Conservation (phyloP, 2,329 filamentous ascomycete genomes). For the Bipolaris victoriae region DNA sequence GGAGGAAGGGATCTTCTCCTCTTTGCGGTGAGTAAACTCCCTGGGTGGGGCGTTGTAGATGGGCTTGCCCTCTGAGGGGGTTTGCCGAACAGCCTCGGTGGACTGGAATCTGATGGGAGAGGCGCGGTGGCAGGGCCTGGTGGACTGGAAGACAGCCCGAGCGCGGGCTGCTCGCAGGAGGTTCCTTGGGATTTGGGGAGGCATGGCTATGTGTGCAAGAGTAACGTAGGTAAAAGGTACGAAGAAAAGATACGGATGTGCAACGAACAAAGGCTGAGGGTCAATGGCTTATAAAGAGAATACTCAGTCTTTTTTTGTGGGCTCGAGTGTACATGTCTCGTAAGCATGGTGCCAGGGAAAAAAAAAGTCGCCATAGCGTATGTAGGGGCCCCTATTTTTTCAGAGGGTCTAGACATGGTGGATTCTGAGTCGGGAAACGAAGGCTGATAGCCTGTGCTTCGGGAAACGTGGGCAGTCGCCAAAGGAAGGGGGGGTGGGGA, state of each 20-base stretch:
- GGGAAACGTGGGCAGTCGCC: slow-evolving; percentile 16
- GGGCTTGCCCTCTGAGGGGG: slow-evolving; percentile 4
- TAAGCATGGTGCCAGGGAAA: slow-evolving; percentile 13
- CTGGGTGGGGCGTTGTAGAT: slow-evolving; percentile 15
- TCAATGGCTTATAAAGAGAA: slow-evolving; percentile 10
- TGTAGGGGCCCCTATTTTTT: slow-evolving; percentile 18
- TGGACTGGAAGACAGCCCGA: slow-evolving; percentile 19
- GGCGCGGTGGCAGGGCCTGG: slow-evolving; percentile 10
- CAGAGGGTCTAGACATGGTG: slow-evolving; percentile 20
- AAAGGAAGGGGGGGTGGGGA: slow-evolving; percentile 6
- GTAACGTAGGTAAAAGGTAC: not conserved
- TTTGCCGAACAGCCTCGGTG: slow-evolving; percentile 16
- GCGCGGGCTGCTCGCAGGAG: slow-evolving; percentile 20
- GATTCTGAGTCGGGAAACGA: slow-evolving; percentile 17
- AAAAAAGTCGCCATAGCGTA: slow-evolving; percentile 14
- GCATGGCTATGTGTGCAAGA: slow-evolving; percentile 8
- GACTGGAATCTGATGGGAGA: slow-evolving; percentile 17
- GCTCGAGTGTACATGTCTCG: slow-evolving; percentile 9
- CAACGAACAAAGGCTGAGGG: slow-evolving; percentile 1
- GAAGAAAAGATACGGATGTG: slow-evolving; percentile 8
- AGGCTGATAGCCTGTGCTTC: slow-evolving; percentile 19
- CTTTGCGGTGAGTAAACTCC: slow-evolving; percentile 8
- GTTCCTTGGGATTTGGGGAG: slow-evolving; percentile 22
- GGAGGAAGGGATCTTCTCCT: slow-evolving; percentile 7
- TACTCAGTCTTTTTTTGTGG: slow-evolving; percentile 18